Evolutionary conservation across 2,329 filamentous ascomycete genomes (phyloP), one percentile per base, ranked within the genome.

Genomic region (Diaporthe velutina): DNA sequence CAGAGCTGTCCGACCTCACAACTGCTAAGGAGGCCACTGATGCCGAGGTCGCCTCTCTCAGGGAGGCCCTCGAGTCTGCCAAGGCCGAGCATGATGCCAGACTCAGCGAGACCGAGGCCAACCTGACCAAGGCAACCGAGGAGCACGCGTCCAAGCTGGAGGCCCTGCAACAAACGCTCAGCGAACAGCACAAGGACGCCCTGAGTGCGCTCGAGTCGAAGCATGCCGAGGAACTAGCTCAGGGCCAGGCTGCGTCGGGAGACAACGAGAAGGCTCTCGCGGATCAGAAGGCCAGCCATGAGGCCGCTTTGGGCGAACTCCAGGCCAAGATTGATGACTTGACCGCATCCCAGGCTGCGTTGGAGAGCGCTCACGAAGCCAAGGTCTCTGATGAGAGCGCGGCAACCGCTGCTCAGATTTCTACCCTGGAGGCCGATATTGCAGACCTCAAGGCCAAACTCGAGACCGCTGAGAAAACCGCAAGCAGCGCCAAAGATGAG

Each of bases 321-420:
- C 87, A 92, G 81, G 87, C 84, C 79, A 88, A 90, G 81, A 84
- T 93, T 42, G 86, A 90, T 28, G 87, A 88, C 54, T 80, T 92
- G 70, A 84, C 84, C 1, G 83, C 86, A 2, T 86, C 87, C 2
- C 87, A 87, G 68, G 81, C 82, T n/a, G 82, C 83, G 6, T 79
- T 89, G 9, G 85, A 88, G 79, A 82, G 83, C 33, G 84, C 86
- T 17, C 86, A 85, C 77, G 84, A 85, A 68, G 83, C 85, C 52
- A 87, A 85, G 78, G 75, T 86, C 33, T 86, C 87, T 68, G 83
- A 82, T 30, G 86, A 88, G 73, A 82, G 84, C 45, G 84, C 87
- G 61, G 86, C 85, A 1, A 86, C 84, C 73, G 82, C 82, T 22
- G 82, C 84, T 45, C 87, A 86, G 79, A 82, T 91, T 40, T 81